Evolutionary conservation across 1,284 basidiomycete species (phyloP), one percentile per base, ranked within the genome.

Genomic region (Hypsizygus ulmarius): DNA sequence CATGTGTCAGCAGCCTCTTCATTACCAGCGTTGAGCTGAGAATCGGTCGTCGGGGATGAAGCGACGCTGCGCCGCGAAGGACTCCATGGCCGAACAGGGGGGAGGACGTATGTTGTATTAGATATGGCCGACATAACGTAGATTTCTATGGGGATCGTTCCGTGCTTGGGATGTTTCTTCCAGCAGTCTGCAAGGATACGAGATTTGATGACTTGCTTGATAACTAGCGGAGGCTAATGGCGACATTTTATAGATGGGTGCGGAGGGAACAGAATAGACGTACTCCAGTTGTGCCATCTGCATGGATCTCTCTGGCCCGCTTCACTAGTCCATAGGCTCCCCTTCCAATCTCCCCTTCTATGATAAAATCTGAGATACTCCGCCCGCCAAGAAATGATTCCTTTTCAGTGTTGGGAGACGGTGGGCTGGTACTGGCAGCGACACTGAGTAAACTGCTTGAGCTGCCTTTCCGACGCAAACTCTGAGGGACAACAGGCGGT

Each of bases 301-400:
- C 60, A 32, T 78, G 79, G 59, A 87, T 87, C 64, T 93, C 89
- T 50, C 90, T 77, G 1, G 86, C 96, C 45, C 91, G 80, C 70
- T 97, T 95, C 19, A 99, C 96, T 37, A 98, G 75, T 0, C 96
- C 96, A 67, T 99, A 99, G 10, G 96, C 96, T n/a, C 96, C 96
- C 50, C 93, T 81, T 18, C 96, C 93, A 15, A 95, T 89, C 62
- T 97, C 93, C 41, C 79, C 80, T 56, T 93, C 81, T 46, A 97
- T 87, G 25, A 87, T 77, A 61, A 86, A 93, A 59, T 90, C 84
- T 2, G 81, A 82, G 50, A 93, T 89, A 54, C 73, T 84, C 51
- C 81, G 78, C 40, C 77, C 76, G 42, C 79, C 82, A 4, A 82
- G 64, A 51, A 78, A 77, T 3, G 72, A 67, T 36, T 77, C 69